These are phyloP conservation scores for Cicer judaicum DNA, from an alignment of 306 rosid genomes.

Conservation along the genomic window DNA sequence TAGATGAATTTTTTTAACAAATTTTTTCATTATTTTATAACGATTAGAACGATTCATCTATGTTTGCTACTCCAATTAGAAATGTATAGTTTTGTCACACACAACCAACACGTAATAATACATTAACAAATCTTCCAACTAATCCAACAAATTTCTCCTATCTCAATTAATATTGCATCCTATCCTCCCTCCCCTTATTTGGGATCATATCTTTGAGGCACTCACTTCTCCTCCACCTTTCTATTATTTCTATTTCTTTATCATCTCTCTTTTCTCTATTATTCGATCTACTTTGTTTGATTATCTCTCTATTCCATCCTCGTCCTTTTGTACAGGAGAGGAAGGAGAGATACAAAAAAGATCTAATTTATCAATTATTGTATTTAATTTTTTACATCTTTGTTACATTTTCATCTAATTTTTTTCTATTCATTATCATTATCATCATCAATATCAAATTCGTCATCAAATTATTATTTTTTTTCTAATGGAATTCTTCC, in stretches of 20 bases:
- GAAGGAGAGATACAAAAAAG: neutral
- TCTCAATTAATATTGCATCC: neutral
- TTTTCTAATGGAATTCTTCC: slow-evolving; percentile 70
- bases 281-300: neutral
- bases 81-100: neutral
- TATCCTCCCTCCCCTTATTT: neutral
- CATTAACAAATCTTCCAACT: neutral
- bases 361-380: neutral
- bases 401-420: neutral
- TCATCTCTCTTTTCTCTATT: neutral
- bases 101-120: neutral
- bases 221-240: neutral
- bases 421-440: neutral
- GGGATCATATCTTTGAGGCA: neutral
- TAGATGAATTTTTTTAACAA: neutral
- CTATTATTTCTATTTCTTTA: neutral
- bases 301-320: neutral
- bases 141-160: neutral
- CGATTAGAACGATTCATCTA: neutral
- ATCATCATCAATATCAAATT: too few relatives aligned
- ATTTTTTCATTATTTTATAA: neutral
- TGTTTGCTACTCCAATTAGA: neutral
- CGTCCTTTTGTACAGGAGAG: neutral
- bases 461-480: too few relatives aligned
- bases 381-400: neutral